phyloP scores from a whole-genome alignment of 192 early-diverging fungal species.

The Entomortierella beljakovae region DNA sequence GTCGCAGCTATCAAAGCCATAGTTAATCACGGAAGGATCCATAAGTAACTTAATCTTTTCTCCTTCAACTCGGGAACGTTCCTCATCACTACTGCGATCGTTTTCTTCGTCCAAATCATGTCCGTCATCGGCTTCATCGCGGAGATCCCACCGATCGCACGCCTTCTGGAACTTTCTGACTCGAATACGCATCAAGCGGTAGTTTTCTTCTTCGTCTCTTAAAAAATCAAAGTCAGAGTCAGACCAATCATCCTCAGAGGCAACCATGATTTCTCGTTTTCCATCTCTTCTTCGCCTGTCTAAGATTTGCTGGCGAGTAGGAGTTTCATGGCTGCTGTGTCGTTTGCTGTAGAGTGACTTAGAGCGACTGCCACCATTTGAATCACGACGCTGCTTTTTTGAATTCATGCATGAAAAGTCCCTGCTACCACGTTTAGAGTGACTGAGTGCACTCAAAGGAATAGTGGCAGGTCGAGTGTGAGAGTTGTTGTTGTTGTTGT shows the following conservation, averaged over 20 bases:
- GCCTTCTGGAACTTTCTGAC: constrained; percentile 9
- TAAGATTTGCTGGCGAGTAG: constrained; percentile 3
- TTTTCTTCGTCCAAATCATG: constrained; percentile 14
- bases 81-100: not conserved
- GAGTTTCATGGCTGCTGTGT: not conserved
- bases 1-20: constrained; percentile 51
- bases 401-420: constrained; percentile 19
- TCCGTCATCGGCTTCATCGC: not conserved
- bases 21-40: constrained; percentile 46
- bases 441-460: constrained; percentile 37
- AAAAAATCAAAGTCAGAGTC: constrained; percentile 50
- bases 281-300: constrained; percentile 23
- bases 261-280: constrained; percentile 28
- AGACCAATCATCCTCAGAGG: constrained; percentile 29
- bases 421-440: constrained; percentile 22
- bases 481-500: not conserved
- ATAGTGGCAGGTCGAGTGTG: constrained; percentile 6
- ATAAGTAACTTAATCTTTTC: constrained; percentile 31
- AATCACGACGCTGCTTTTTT: constrained; percentile 27
- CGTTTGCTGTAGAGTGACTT: not conserved
- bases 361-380: not conserved
- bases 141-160: not conserved
- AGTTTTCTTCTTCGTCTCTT: constrained; percentile 43
- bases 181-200: constrained; percentile 32
- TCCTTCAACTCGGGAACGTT: constrained; percentile 1